Evolutionary conservation across 148 eudicot genomes (phyloP), one percentile per base, ranked within the genome.

Genomic region (Tetragonia tetragonoides): DNA sequence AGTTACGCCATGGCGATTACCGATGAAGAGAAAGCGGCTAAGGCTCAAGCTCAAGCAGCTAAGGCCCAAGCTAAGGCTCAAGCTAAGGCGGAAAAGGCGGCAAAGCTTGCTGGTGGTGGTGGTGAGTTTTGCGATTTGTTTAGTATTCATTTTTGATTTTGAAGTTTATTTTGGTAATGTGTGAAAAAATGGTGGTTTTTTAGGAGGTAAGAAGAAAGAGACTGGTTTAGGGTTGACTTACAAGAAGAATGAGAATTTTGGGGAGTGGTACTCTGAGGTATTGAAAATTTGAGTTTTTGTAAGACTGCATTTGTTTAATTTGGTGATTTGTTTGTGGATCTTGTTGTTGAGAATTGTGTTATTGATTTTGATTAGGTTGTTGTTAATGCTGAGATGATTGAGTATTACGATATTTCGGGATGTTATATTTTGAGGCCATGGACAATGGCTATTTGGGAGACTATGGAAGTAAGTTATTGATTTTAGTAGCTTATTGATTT

Each of bases 201-300:
- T 40, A 77, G 83, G 85, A 75, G 98, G 97, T n/a, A 93, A 88
- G 86, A 91, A 91, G 78, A 95, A 95, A 44, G 99, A 93, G 89
- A 96, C 99, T 44, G 93, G 98, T 37, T 88, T 96, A 24, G 98
- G 99, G 54, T 86, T 93, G 62, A 72, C 98, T 42, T 23, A 66
- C 56, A 96, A 90, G 78, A 96, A 96, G 81, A 97, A 91, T 82
- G 99, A 89, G 2, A 96, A 96, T 79, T 96, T 96, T 72, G 99
- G 99, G 74, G 99, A 96, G 77, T 96, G 99, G 99, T 96, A 96
- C 75, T 96, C 99, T 40, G 98, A 96, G 99, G 99, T 96, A 83
- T 57, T 21, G 63, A 10, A 44, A 66, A 65, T 21, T 8, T 16
- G n/a, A 53, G 17, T 74, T 34, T 18, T 20, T 17, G 75, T 10